Conservation (phyloP, 257 asterid genomes). For the Fraxinus cuspidata region DNA sequence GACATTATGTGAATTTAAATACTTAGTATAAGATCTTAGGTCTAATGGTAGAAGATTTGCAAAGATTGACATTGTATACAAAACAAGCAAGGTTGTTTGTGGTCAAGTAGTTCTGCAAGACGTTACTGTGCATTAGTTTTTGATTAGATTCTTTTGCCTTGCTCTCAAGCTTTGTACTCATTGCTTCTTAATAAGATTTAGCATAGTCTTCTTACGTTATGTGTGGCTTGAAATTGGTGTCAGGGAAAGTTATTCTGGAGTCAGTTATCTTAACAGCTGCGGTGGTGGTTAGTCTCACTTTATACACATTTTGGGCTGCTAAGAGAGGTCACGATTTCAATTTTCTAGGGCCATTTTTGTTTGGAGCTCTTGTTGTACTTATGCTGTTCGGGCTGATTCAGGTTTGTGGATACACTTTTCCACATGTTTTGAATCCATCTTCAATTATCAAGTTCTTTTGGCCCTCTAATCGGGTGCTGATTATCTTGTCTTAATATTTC, state of each 20-base stretch:
- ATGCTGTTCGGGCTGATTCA: slow-evolving; percentile 50
- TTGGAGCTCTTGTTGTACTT: slow-evolving; percentile 48
- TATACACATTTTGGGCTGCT: slow-evolving; percentile 69
- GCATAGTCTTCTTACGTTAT: neutral
- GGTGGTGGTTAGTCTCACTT: slow-evolving; percentile 52
- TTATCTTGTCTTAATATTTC: neutral
- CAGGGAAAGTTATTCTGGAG: slow-evolving; percentile 53
- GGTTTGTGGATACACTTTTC: slow-evolving; percentile 26
- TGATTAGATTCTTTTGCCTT: neutral
- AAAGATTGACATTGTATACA: neutral
- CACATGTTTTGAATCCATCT: neutral
- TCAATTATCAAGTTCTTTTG: neutral
- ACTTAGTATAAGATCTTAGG: neutral
- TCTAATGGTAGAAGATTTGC: neutral
- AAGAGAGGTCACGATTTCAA: slow-evolving; percentile 59
- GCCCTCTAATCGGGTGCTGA: neutral
- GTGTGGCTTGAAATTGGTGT: neutral
- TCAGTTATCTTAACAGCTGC: slow-evolving; percentile 50
- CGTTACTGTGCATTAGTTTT: neutral
- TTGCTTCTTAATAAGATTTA: neutral
- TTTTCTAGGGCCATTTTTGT: slow-evolving; percentile 59
- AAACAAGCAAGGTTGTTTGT: neutral
- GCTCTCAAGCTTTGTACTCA: neutral
- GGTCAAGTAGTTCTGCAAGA: neutral
- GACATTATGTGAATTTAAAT: neutral